Evolutionary conservation across 371 early-diverging fungal species (phyloP), one percentile per base, ranked within the genome.

Genomic region (Mucor racemosus): DNA sequence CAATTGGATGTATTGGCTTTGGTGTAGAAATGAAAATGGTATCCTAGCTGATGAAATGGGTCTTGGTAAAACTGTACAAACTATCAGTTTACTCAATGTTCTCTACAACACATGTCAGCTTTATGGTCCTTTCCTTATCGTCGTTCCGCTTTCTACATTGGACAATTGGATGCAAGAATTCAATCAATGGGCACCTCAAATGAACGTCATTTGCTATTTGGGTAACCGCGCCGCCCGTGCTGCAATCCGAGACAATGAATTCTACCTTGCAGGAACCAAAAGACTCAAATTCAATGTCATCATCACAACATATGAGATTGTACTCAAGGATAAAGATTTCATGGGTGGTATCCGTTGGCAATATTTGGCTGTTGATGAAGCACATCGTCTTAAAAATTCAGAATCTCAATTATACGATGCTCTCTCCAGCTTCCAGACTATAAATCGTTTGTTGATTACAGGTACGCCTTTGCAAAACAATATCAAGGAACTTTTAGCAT

Each of bases 1-100:
- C 19, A 98, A 99, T 78, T 99, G 99, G 99, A 94, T 99, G 91
- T 94, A 98, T n/a, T 93, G 95, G 71, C 82, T 97, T 34, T 99
- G 99, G 99, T 94, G 95, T 68, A 86, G 86, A 59, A 92, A 97
- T 78, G 89, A 93, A 76, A 98, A 98, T 74, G 98, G 97, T 17
- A 97, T 99, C 65, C 74, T 98, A 44, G 99, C 99, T 1, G 88
- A 90, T 66, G 90, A 94, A 79, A 93, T 94, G 96, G 99, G 99
- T 33, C 80, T 99, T 44, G 99, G 99, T 13, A 99, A 99, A 80
- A 99, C 99, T 0, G 89, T 99, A 4, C 99, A 99, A 80, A 95
- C 98, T 1, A 98, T 99, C 56, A 93, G 98, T 33, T 95, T 99
- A 76, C 80, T 99, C n/a, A 91, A 91, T 33, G 95, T 94, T 60